These are phyloP conservation scores for Misopates orontium DNA, from an alignment of 257 asterid species.

Conservation along the genomic window DNA sequence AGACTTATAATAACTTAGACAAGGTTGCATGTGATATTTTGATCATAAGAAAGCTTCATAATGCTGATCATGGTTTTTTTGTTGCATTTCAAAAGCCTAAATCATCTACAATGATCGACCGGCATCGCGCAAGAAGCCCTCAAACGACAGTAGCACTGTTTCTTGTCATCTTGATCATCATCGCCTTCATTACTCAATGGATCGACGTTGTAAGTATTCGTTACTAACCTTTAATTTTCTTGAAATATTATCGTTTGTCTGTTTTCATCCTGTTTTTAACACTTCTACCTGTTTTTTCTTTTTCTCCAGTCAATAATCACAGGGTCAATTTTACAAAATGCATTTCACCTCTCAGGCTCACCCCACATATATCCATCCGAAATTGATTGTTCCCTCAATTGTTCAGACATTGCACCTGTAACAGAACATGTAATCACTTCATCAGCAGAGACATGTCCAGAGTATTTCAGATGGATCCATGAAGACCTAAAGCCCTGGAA, in stretches of 20 bases:
- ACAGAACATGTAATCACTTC: conserved; percentile 10
- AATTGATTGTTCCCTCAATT: conserved; percentile 52
- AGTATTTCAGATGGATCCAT: conserved; percentile 83
- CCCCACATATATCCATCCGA: conserved; percentile 38
- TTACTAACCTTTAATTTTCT: background rate
- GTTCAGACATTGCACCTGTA: conserved; percentile 39
- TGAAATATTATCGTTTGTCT: background rate
- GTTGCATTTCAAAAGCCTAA: background rate
- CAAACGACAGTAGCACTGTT: conserved; percentile 40
- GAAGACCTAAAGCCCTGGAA: conserved; percentile 83
- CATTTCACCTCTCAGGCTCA: conserved; percentile 27
- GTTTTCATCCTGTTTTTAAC: conserved; percentile 1
- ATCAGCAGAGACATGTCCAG: conserved; percentile 49
- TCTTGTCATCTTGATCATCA: conserved; percentile 37
- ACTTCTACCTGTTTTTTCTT: background rate
- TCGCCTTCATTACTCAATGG: conserved; percentile 49
- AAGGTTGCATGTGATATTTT: no score
- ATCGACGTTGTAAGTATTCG: conserved; percentile 49
- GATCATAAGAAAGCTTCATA: background rate
- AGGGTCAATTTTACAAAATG: conserved; percentile 35
- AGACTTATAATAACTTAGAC: no score
- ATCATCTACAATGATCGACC: conserved; percentile 37
- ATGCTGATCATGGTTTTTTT: background rate
- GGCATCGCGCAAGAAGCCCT: conserved; percentile 32
- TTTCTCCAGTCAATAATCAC: conserved; percentile 43